Percentiles rank a stretch among this genome's conserved stretches.
These are phyloP conservation scores for Myriosclerotinia scirpicola DNA, from an alignment of 2,329 filamentous ascomycete genomes.

Conservation along the genomic window DNA sequence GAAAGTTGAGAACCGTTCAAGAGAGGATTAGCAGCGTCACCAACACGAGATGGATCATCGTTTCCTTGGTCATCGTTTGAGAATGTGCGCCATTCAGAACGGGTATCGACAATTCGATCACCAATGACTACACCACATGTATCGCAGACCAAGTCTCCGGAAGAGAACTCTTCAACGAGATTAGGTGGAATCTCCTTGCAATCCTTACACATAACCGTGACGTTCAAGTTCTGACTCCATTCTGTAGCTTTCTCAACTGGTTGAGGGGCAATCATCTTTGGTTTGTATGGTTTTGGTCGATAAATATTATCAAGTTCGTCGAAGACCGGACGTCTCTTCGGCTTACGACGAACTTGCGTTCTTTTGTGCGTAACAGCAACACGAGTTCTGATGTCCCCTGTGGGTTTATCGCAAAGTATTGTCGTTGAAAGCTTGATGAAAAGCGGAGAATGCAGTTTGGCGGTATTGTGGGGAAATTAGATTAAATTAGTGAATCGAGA, in stretches of 20 bases:
- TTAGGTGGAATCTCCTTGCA: slow-evolving; percentile 92
- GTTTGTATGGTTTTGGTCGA: slow-evolving; percentile 44
- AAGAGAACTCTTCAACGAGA: slow-evolving; percentile 87
- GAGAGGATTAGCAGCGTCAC: slow-evolving; percentile 86
- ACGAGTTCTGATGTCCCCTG: slow-evolving; percentile 37
- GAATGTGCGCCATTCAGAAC: slow-evolving; percentile 98
- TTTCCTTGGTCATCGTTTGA: slow-evolving; percentile 96
- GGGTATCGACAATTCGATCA: slow-evolving; percentile 89
- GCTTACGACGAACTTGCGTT: slow-evolving; percentile 42
- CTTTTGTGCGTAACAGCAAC: slow-evolving; percentile 39
- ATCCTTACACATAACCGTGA: slow-evolving; percentile 82
- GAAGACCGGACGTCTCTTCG: slow-evolving; percentile 45
- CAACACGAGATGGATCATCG: slow-evolving; percentile 97
- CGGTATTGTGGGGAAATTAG: slow-evolving; percentile 43
- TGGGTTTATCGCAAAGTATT: slow-evolving; percentile 44
- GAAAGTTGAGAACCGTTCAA: slow-evolving; percentile 87
- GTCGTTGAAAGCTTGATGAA: slow-evolving; percentile 58
- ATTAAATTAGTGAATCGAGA: slow-evolving; percentile 22
- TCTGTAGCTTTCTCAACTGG: slow-evolving; percentile 31
- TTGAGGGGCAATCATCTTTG: slow-evolving; percentile 50
- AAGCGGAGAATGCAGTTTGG: slow-evolving; percentile 71
- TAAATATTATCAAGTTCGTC: slow-evolving; percentile 48
- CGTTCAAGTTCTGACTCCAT: slow-evolving; percentile 73
- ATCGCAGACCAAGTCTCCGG: slow-evolving; percentile 87
- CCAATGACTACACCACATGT: slow-evolving; percentile 89